phyloP scores from a whole-genome alignment of 108 stramenopile species.

The Fragilariopsis cylindrus region DNA sequence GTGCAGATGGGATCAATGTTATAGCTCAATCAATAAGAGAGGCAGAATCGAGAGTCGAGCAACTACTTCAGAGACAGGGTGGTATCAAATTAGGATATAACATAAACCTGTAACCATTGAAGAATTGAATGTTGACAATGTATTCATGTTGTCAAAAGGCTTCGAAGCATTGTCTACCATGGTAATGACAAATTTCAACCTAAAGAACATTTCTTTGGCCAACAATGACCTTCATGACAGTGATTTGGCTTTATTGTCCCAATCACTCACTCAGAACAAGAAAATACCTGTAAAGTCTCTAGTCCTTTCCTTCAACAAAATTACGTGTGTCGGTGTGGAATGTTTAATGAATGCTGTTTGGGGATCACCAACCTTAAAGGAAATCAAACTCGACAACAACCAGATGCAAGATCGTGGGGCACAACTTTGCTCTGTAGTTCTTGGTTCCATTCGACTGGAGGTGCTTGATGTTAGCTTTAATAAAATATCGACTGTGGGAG shows the following conservation, averaged over 20 bases:
- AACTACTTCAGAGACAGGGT: constrained; percentile 22
- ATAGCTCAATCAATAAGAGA: constrained; percentile 67
- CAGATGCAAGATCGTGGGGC: constrained; percentile 81
- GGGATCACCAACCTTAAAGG: constrained; percentile 73
- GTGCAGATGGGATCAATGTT: constrained; percentile 57
- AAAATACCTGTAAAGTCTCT: constrained; percentile 61
- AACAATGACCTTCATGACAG: constrained; percentile 66
- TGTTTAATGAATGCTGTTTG: constrained; percentile 86
- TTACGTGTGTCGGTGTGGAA: constrained; percentile 77
- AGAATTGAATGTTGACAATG: constrained; percentile 58
- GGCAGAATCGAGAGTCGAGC: constrained; percentile 46
- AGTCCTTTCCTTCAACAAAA: constrained; percentile 68
- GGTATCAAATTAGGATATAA: constrained; percentile 20
- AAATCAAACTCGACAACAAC: constrained; percentile 80
- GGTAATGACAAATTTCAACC: constrained; percentile 61
- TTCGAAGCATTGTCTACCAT: constrained; percentile 66
- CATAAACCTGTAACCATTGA: constrained; percentile 42
- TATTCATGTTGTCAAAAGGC: constrained; percentile 51
- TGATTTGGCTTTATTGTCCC: constrained; percentile 68
- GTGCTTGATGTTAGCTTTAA: constrained; percentile 80
- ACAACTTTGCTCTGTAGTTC: constrained; percentile 77
- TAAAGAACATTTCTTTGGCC: constrained; percentile 57
- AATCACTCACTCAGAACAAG: constrained; percentile 74
- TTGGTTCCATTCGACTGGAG: constrained; percentile 69
- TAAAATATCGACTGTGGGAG: constrained; percentile 72